Evolutionary conservation across 2,329 filamentous ascomycete species (phyloP).

Genomic region (Amphichorda felina): DNA sequence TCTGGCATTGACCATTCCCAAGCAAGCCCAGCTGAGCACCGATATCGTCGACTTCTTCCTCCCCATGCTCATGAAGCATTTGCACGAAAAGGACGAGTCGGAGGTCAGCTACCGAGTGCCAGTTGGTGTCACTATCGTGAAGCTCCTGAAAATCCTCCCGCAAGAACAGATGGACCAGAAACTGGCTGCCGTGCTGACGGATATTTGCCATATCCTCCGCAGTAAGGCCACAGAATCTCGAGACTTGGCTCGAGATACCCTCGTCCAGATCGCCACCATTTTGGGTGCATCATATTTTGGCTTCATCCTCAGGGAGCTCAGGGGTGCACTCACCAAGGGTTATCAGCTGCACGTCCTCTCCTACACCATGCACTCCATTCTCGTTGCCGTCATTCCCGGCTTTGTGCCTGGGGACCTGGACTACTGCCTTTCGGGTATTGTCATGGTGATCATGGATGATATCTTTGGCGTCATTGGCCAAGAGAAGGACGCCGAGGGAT

Average conservation of each 20-base stretch:
- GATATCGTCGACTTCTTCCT: constrained; percentile 68
- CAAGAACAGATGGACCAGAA: constrained; percentile 58
- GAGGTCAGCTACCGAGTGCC: constrained; percentile 89
- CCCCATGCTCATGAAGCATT: constrained; percentile 68
- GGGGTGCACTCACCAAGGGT: constrained; percentile 69
- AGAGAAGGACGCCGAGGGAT: constrained; percentile 95
- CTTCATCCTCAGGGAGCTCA: constrained; percentile 86
- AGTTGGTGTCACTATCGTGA: constrained; percentile 78
- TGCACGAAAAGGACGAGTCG: constrained; percentile 90
- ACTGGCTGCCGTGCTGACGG: constrained; percentile 74
- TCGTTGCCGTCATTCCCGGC: constrained; percentile 62
- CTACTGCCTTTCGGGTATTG: constrained; percentile 69
- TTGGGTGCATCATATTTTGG: constrained; percentile 76
- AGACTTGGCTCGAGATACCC: constrained; percentile 80
- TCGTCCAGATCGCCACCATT: constrained; percentile 71
- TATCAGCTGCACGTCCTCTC: constrained; percentile 94
- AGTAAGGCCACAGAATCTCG: constrained; percentile 81
- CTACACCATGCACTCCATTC: constrained; percentile 85
- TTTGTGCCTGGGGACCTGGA: constrained; percentile 77
- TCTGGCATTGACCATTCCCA: constrained; percentile 56
- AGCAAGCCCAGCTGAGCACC: constrained; percentile 51
- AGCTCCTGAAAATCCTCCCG: constrained; percentile 73
- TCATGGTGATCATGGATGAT: constrained; percentile 89
- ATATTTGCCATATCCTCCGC: constrained; percentile 84
- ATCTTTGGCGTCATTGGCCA: constrained; percentile 87